phyloP scores from a whole-genome alignment of 2,329 filamentous ascomycete genomes.

The Sarocladium brachiariae region DNA sequence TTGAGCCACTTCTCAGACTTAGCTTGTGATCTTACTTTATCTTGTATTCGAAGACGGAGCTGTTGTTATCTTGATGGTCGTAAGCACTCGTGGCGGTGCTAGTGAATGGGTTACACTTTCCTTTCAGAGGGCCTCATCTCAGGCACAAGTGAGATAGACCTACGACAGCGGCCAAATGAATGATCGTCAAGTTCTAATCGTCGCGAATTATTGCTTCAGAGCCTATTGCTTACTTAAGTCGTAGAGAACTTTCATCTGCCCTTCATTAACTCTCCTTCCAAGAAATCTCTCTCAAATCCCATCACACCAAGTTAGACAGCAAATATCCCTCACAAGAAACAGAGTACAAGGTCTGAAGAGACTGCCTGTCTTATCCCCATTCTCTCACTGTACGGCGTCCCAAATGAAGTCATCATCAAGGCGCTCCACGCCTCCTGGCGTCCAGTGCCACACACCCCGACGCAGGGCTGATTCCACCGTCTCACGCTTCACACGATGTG shows the following conservation, averaged over 20 bases:
- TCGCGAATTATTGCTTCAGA: too few relatives aligned
- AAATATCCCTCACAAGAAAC: slow-evolving; percentile 21
- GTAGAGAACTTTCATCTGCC: background rate
- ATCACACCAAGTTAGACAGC: slow-evolving; percentile 11
- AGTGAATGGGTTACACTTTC: too few relatives aligned
- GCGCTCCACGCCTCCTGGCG: slow-evolving; percentile 27
- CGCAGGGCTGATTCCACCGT: slow-evolving; percentile 23
- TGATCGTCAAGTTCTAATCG: too few relatives aligned
- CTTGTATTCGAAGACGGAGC: too few relatives aligned
- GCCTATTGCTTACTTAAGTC: background rate
- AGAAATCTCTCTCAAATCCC: slow-evolving; percentile 1
- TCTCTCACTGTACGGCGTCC: slow-evolving; percentile 8
- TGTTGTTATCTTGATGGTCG: too few relatives aligned
- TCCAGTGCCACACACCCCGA: slow-evolving; percentile 24
- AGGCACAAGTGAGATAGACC: too few relatives aligned
- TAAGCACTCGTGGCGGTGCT: too few relatives aligned
- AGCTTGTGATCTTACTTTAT: too few relatives aligned
- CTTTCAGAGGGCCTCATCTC: too few relatives aligned
- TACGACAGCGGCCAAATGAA: too few relatives aligned
- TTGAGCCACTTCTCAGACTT: too few relatives aligned
- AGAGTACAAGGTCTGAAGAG: background rate
- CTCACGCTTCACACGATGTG: slow-evolving; percentile 25
- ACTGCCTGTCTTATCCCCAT: background rate
- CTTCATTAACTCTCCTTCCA: background rate
- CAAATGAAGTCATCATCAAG: slow-evolving; percentile 24